Evolutionary conservation across 2,329 filamentous ascomycete genomes (phyloP).

Genomic region (Seiridium unicorne): DNA sequence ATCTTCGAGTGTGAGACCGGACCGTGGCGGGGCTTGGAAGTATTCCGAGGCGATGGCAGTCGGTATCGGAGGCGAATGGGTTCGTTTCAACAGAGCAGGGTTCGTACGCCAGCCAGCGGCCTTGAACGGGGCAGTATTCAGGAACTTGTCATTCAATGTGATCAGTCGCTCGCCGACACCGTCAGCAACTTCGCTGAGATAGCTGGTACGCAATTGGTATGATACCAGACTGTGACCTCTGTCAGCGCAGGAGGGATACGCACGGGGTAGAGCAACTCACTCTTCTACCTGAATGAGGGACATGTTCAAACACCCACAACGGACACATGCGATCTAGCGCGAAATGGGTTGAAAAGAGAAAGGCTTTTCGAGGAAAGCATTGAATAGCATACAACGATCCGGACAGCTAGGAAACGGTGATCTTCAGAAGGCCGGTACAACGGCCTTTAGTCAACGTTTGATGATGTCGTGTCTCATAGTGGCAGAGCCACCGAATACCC

Average conservation of each 20-base stretch:
- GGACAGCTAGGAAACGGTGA: background rate
- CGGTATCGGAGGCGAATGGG: conserved; percentile 82
- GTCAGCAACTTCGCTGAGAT: conserved; percentile 77
- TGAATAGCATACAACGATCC: background rate
- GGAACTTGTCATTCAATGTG: conserved; percentile 73
- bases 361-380: background rate
- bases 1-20: conserved; percentile 65
- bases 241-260: background rate
- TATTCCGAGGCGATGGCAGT: conserved; percentile 81
- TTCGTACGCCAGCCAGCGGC: conserved; percentile 78
- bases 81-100: conserved; percentile 74
- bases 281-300: conserved; percentile 44
- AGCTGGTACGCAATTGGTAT: conserved; percentile 78
- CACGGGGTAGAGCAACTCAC: conserved; percentile 23
- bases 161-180: conserved; percentile 83
- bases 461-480: no score
- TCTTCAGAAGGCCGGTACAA: no score
- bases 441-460: no score
- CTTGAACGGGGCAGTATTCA: conserved; percentile 80
- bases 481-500: no score
- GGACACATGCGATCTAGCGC: background rate
- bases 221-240: conserved; percentile 63
- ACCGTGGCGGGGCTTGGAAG: conserved; percentile 68
- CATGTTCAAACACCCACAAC: conserved; percentile 24
- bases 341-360: background rate